Conservation (phyloP, 202 grass and related monocot species). For the Schoenoplectus triqueter region DNA sequence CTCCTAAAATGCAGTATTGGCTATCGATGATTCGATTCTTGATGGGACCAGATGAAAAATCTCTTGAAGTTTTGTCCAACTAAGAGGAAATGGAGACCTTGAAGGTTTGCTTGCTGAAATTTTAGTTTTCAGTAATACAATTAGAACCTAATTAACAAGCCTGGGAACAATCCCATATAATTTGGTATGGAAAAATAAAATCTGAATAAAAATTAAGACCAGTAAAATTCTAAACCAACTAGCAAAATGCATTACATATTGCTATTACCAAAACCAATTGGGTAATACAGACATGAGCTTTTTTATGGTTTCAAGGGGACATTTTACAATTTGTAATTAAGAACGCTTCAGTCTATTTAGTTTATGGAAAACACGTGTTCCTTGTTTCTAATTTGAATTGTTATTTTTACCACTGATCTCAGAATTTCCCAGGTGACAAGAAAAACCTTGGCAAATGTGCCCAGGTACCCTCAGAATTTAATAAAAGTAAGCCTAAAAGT, state of each 20-base stretch:
- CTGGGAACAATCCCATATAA: not conserved
- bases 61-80: conserved; percentile 97
- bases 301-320: not conserved
- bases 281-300: not conserved
- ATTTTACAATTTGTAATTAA: not conserved
- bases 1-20: conserved; percentile 74
- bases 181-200: not conserved
- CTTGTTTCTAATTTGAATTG: conserved; percentile 37
- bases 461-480: conserved; percentile 60
- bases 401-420: conserved; percentile 27
- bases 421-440: conserved; percentile 73
- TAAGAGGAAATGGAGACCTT: conserved; percentile 98
- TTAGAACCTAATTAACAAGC: not conserved
- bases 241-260: not conserved
- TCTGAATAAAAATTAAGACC: not conserved
- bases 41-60: conserved; percentile 88
- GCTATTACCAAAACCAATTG: not conserved
- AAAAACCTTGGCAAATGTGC: conserved; percentile 96
- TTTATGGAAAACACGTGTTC: not conserved
- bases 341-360: not conserved
- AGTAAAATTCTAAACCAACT: not conserved
- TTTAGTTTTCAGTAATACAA: conserved; percentile 27
- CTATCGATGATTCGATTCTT: conserved; percentile 88
- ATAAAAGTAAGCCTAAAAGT: conserved; percentile 36
- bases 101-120: conserved; percentile 61